A percentile compares a stretch with the other conserved stretches of the same genome.
phyloP scores from a whole-genome alignment of 2,329 filamentous ascomycete species.

The Colletotrichum eremochloae region DNA sequence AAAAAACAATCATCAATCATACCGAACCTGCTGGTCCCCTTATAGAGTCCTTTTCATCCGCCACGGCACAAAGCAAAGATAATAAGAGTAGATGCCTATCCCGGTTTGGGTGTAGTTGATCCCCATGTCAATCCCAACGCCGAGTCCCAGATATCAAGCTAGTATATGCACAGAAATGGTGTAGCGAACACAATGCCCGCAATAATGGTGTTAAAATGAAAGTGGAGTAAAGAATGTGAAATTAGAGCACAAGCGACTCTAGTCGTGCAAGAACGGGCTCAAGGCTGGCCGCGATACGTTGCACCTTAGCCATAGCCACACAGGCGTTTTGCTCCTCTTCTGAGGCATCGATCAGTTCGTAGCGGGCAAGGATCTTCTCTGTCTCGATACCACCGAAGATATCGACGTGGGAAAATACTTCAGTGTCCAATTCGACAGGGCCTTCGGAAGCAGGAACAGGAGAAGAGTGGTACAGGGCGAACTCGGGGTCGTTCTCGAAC shows the following conservation, averaged over 20 bases:
- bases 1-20: constrained; percentile 39
- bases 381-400: constrained; percentile 68
- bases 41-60: constrained; percentile 39
- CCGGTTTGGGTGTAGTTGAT: constrained; percentile 36
- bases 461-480: constrained; percentile 69
- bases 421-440: constrained; percentile 58
- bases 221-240: constrained; percentile 6
- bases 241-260: constrained; percentile 45
- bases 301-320: constrained; percentile 63
- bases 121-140: constrained; percentile 35
- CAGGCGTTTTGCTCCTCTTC: constrained; percentile 61
- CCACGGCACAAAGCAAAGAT: constrained; percentile 1
- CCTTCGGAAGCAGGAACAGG: constrained; percentile 46
- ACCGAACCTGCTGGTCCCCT: constrained; percentile 33
- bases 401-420: constrained; percentile 55
- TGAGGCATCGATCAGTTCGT: constrained; percentile 73
- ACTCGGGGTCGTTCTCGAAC: constrained; percentile 73
- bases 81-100: constrained; percentile 28
- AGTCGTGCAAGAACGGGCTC: constrained; percentile 54
- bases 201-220: constrained; percentile 20
- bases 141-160: constrained; percentile 39
- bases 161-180: constrained; percentile 41
- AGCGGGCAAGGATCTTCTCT: constrained; percentile 74
- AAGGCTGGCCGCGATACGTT: constrained; percentile 60
- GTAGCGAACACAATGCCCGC: constrained; percentile 20